Evolutionary conservation across 768 basidiomycete genomes (phyloP).

Genomic region (Pulveroboletus sp.): DNA sequence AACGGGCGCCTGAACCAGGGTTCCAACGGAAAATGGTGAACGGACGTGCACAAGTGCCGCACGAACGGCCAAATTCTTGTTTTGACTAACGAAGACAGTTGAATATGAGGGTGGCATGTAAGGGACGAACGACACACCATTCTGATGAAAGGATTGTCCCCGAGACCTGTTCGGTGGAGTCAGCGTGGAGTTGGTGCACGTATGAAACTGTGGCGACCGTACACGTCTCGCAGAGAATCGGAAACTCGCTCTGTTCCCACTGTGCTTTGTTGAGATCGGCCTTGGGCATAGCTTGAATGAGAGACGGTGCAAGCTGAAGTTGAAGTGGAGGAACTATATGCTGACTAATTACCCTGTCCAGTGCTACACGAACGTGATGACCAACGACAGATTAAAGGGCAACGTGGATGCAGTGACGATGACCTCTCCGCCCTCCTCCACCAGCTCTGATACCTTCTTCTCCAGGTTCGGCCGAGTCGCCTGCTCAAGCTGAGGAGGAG

Average conservation of each 20-base stretch:
- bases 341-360: constrained; percentile 25
- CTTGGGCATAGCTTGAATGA: constrained; percentile 55
- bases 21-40: constrained; percentile 99
- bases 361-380: constrained; percentile 49
- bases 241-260: constrained; percentile 91
- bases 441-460: constrained; percentile 79
- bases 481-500: constrained; percentile 85
- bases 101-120: neutral
- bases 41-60: constrained; percentile 95
- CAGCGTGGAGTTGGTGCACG: neutral
- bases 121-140: constrained; percentile 57
- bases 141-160: constrained; percentile 86
- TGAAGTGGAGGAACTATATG: constrained; percentile 4
- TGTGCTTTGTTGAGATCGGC: constrained; percentile 94
- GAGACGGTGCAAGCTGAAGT: neutral
- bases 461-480: constrained; percentile 88
- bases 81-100: constrained; percentile 76
- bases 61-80: constrained; percentile 93
- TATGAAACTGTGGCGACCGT: constrained; percentile 25
- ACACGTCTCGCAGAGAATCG: constrained; percentile 93
- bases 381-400: constrained; percentile 79
- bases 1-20: constrained; percentile 87
- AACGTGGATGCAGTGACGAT: constrained; percentile 84
- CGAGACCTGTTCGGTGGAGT: constrained; percentile 53
- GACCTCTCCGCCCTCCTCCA: constrained; percentile 71